A percentile compares a stretch with the other conserved stretches of the same genome.
Conservation (phyloP, 148 eudicot species). For the Salicornia ramosissima region DNA sequence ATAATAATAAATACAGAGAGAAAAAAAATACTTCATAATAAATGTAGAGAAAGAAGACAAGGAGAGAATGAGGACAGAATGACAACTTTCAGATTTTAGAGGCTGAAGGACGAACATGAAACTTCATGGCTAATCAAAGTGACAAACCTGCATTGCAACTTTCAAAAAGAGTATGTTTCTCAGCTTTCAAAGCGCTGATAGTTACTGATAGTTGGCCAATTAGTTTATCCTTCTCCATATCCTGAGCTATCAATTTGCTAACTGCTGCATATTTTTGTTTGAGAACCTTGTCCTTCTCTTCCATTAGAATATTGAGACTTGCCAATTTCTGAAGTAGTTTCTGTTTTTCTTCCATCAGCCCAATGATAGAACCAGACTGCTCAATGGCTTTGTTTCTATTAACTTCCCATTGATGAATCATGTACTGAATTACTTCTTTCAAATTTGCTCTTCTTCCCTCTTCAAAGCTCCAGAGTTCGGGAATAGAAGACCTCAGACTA, state of each 20-base stretch:
- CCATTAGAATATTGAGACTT: slow-evolving; percentile 1
- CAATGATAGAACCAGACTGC: slow-evolving; percentile 12
- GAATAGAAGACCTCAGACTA: neutral
- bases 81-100: neutral
- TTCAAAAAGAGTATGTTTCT: slow-evolving; percentile 9
- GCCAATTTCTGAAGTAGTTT: slow-evolving; percentile 4
- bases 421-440: slow-evolving; percentile 19
- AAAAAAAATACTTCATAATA: too few relatives aligned
- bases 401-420: slow-evolving; percentile 5
- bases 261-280: slow-evolving; percentile 19
- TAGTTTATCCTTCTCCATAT: slow-evolving; percentile 16
- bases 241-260: slow-evolving; percentile 6
- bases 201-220: slow-evolving; percentile 13
- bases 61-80: neutral
- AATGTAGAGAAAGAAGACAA: too few relatives aligned
- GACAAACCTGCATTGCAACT: slow-evolving; percentile 14
- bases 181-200: slow-evolving; percentile 3
- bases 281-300: slow-evolving; percentile 23
- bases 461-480: slow-evolving; percentile 21
- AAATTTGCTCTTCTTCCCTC: slow-evolving; percentile 18
- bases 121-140: neutral
- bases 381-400: slow-evolving; percentile 14
- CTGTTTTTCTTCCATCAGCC: slow-evolving; percentile 21
- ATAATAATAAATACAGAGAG: too few relatives aligned
- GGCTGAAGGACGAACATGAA: neutral